A percentile compares a stretch with the other conserved stretches of the same genome.
phyloP scores from a whole-genome alignment of 805 yeast species.

The Barnettozyma botsteinii region DNA sequence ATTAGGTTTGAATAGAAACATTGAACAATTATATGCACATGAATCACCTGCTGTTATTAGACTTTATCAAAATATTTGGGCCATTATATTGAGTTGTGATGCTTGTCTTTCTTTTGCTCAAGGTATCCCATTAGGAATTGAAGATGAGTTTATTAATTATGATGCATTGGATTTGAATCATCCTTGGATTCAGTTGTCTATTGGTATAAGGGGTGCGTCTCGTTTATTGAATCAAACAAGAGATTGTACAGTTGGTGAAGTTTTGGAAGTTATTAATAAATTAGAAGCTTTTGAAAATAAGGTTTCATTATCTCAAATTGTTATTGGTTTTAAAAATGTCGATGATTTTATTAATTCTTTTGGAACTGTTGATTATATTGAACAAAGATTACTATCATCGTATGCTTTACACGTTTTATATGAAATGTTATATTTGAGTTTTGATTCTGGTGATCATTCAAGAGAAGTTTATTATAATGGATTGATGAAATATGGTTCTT shows the following conservation, averaged over 20 bases:
- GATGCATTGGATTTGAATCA: not conserved
- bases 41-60: slow-evolving; percentile 6
- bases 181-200: slow-evolving; percentile 5
- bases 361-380: slow-evolving; percentile 4
- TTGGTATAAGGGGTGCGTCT: slow-evolving; percentile 12
- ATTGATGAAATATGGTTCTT: slow-evolving; percentile 18
- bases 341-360: slow-evolving; percentile 6
- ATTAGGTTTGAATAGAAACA: slow-evolving; percentile 22
- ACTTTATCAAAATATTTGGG: slow-evolving; percentile 17
- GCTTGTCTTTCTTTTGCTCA: slow-evolving; percentile 13
- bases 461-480: slow-evolving; percentile 13
- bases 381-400: slow-evolving; percentile 9
- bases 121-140: slow-evolving; percentile 22
- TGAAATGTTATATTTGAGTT: slow-evolving; percentile 16
- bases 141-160: slow-evolving; percentile 12
- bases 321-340: slow-evolving; percentile 5
- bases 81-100: slow-evolving; percentile 14
- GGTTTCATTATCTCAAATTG: slow-evolving; percentile 6
- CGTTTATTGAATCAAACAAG: slow-evolving; percentile 5
- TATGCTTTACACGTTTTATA: slow-evolving; percentile 15
- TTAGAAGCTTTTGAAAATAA: slow-evolving; percentile 17
- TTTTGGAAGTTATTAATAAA: slow-evolving; percentile 9
- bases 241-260: slow-evolving; percentile 12
- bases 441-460: slow-evolving; percentile 8
- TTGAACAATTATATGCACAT: slow-evolving; percentile 14